Evolutionary conservation across 108 stramenopile genomes (phyloP), one percentile per base, ranked within the genome.

Genomic region (Licmophora abbreviata): DNA sequence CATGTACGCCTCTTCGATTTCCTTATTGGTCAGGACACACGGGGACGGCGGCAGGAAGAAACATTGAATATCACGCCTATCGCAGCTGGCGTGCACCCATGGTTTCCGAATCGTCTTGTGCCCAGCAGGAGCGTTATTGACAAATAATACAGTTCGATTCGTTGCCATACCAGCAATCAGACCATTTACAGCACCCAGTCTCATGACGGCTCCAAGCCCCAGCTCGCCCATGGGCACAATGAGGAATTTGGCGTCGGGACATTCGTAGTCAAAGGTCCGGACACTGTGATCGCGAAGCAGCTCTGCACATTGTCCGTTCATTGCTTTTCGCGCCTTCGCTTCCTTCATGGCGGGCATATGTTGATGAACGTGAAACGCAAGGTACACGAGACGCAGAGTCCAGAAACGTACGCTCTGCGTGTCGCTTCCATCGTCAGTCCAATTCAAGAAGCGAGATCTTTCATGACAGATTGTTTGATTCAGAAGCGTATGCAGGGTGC

Each of bases 191-290:
- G 50, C 51, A 22, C 44, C 58, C 20, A 56, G 26, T 22, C 63
- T 3, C 30, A 69, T 54, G 21, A 40, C 38, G 11, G 70, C 62
- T 32, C 76, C 76, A 36, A 77, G 32, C 4, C 76, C 71, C 1
- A 35, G 24, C 14, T 44, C 40, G 7, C 40, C 37, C 12, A 77
- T 38, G n/a, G 51, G 36, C 5, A 61, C 76, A n/a, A 71, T 63
- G 29, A 71, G 29, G 23, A 72, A 69, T 44, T 68, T 68, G 34
- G 71, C 52, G 24, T 51, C 34, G 14, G 55, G 59, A 42, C 76
- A 77, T 44, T 77, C 76, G 38, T 44, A 77, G 54, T 77, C 76
- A 51, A 77, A 72, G 22, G 29, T 28, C n/a, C 76, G 66, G 22
- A 72, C 50, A 14, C 41, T 27, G 35, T 48, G 5, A 8, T 58